Evolutionary conservation across 116 monocot species (phyloP).

Genomic region (Dioscorea cayenensis): DNA sequence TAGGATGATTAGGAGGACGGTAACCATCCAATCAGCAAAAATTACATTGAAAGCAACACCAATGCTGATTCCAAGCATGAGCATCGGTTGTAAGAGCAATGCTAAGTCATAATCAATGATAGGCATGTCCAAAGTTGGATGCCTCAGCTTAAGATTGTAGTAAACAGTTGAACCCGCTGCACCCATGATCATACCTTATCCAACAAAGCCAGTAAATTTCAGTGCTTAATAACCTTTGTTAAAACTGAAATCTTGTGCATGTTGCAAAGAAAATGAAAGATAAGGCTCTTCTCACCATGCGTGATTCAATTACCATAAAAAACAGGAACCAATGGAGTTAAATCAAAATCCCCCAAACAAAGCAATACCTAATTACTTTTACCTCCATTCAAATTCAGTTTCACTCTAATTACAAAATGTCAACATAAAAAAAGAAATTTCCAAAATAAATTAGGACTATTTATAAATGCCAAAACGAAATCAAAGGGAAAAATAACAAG

Average conservation of each 20-base stretch:
- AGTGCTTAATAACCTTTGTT: not conserved
- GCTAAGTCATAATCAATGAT: constrained; percentile 46
- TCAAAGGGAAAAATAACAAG: not conserved
- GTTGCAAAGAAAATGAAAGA: too few relatives aligned
- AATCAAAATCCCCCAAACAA: too few relatives aligned
- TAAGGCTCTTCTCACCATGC: too few relatives aligned
- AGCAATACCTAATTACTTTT: too few relatives aligned
- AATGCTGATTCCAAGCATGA: constrained; percentile 52
- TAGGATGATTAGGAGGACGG: constrained; percentile 34
- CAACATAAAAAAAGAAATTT: not conserved
- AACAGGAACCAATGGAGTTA: too few relatives aligned
- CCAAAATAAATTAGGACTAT: not conserved
- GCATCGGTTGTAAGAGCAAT: constrained; percentile 45
- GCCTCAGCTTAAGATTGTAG: constrained; percentile 45
- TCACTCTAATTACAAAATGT: not conserved
- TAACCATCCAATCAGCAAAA: constrained; percentile 50
- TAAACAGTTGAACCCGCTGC: constrained; percentile 44
- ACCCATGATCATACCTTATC: constrained; percentile 48
- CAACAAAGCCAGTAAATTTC: not conserved
- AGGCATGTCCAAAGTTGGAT: constrained; percentile 40
- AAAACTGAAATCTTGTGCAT: not conserved
- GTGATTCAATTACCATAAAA: too few relatives aligned
- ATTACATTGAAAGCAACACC: constrained; percentile 49
- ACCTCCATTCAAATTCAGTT: too few relatives aligned
- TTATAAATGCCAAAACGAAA: not conserved